Evolutionary conservation across 169 alveolate genomes (phyloP).

Genomic region (Eimeria necatrix): DNA sequence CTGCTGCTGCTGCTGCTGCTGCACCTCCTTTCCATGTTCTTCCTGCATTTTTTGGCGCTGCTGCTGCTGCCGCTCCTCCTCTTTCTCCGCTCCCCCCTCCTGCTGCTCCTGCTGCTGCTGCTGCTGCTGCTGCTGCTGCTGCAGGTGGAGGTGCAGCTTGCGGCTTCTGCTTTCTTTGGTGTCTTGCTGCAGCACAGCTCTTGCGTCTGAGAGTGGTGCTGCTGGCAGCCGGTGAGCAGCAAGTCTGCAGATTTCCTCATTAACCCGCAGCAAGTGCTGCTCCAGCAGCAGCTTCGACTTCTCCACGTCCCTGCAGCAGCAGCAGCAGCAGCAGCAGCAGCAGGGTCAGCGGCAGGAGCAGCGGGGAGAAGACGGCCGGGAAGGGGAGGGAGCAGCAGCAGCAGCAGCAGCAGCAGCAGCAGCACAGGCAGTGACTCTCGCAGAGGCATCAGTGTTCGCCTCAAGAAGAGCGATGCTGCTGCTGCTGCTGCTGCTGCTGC

Average conservation of each 20-base stretch:
- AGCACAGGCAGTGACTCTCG: too few relatives aligned
- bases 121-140: constrained; percentile 10
- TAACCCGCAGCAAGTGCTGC: neutral
- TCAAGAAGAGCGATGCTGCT: too few relatives aligned
- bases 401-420: too few relatives aligned
- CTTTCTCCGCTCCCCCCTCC: too few relatives aligned
- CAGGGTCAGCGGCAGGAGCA: too few relatives aligned
- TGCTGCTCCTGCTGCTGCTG: too few relatives aligned
- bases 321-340: neutral
- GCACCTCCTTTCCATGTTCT: neutral
- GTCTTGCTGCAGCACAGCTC: constrained; percentile 31
- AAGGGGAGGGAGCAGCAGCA: too few relatives aligned
- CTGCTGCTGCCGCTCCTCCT: too few relatives aligned
- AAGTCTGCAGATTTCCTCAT: neutral
- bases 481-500: too few relatives aligned
- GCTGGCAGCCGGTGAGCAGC: constrained; percentile 32
- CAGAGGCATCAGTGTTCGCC: too few relatives aligned
- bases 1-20: neutral
- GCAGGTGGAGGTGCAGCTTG: constrained; percentile 1
- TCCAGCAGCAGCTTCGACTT: neutral
- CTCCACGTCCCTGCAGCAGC: constrained; percentile 13
- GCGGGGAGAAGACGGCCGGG: neutral
- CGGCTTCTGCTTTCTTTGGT: neutral
- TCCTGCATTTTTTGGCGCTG: neutral
- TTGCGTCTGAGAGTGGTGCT: neutral